These are phyloP conservation scores for Hapsidospora chrysogenum DNA, from an alignment of 495 filamentous ascomycete species.

Conservation along the genomic window DNA sequence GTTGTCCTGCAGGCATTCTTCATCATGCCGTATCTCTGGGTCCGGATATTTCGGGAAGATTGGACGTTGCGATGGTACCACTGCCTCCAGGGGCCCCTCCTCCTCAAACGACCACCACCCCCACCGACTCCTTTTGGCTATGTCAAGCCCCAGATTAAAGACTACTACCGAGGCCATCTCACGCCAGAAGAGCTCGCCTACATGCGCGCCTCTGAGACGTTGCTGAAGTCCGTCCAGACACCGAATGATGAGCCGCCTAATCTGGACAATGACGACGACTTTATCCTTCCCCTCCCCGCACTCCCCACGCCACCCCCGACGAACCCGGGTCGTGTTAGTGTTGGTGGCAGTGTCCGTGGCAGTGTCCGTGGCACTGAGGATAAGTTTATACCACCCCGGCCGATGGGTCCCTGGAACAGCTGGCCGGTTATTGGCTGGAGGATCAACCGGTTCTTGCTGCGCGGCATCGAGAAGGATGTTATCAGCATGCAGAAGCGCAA, in stretches of 20 bases:
- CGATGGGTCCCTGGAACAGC: conserved; percentile 1
- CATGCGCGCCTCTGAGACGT: not conserved
- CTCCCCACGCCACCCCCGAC: not conserved
- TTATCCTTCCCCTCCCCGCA: not conserved
- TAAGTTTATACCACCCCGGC: not conserved
- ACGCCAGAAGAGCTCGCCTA: conserved; percentile 1
- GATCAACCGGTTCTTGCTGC: conserved; percentile 1
- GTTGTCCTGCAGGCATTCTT: conserved; percentile 28
- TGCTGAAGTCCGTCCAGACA: conserved; percentile 2
- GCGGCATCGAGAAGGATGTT: conserved; percentile 4
- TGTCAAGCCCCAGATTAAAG: conserved; percentile 1
- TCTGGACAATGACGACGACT: not conserved
- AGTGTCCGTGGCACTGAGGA: not conserved
- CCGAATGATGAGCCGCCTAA: not conserved
- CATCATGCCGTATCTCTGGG: conserved; percentile 30
- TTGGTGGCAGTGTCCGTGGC: not conserved
- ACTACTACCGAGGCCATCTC: conserved; percentile 4
- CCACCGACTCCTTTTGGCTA: conserved; percentile 1
- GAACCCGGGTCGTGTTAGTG: not conserved
- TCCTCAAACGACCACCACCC: not conserved
- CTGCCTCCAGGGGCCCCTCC: not conserved
- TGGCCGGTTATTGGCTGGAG: conserved; percentile 1
- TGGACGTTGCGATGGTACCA: conserved; percentile 2
- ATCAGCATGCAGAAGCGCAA: conserved; percentile 4
- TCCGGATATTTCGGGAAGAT: conserved; percentile 4